Conservation (phyloP, 2,329 filamentous ascomycete genomes). For the Boeremia lycopersici region DNA sequence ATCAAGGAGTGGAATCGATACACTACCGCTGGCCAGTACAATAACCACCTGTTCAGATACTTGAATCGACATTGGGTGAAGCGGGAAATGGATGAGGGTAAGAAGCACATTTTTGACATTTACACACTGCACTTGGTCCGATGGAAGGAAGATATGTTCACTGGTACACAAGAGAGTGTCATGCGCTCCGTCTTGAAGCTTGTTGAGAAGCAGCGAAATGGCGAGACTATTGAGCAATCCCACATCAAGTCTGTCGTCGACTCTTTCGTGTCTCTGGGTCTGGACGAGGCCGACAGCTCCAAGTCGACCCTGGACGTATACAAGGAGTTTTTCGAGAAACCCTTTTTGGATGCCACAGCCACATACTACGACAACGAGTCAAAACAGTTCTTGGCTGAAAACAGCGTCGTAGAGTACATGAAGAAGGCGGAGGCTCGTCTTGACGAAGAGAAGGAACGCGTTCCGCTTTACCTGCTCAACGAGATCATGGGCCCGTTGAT, state of each 20-base stretch:
- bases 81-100: constrained; percentile 97
- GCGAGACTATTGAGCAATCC: constrained; percentile 94
- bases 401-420: constrained; percentile 99
- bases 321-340: constrained; percentile 86
- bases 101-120: constrained; percentile 97
- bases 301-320: constrained; percentile 97
- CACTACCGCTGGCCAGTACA: constrained; percentile 94
- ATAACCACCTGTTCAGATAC: constrained; percentile 95
- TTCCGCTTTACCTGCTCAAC: constrained; percentile 86
- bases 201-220: constrained; percentile 95
- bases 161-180: constrained; percentile 80
- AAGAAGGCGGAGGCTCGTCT: constrained; percentile 94
- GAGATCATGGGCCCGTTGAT: constrained; percentile 87
- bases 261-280: constrained; percentile 89
- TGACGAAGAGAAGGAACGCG: constrained; percentile 91
- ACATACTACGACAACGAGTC: constrained; percentile 91
- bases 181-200: constrained; percentile 95
- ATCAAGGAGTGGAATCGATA: constrained; percentile 97
- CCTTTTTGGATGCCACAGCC: constrained; percentile 84
- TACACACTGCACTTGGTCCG: constrained; percentile 96
- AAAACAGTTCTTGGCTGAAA: constrained; percentile 91
- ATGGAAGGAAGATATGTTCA: constrained; percentile 92
- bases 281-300: constrained; percentile 89
- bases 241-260: constrained; percentile 98
- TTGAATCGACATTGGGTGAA: constrained; percentile 99